Base-by-base conservation (phyloP, 1,284 basidiomycete species). In the Naganishia sp. region DNA sequence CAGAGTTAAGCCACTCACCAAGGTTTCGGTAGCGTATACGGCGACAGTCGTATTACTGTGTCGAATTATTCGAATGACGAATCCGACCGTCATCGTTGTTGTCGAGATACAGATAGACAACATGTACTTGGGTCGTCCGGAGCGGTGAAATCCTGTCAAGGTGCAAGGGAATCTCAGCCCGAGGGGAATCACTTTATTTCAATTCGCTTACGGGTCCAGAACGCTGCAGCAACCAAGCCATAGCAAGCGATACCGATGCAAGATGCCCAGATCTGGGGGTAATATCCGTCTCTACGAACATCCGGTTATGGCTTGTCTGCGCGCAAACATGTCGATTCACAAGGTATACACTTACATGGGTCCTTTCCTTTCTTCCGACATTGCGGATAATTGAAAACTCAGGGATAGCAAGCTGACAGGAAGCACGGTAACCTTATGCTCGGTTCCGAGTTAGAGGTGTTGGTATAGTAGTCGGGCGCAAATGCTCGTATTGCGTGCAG, bases 1-100 rank as follows among this genome's bases (percentile, higher is more conserved):
- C 13, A 35, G 28, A 7, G 28, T 18, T 15, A 10, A 32, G 52
- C 17, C 11, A 69, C 72, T 81, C 66, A 87, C 84, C 21, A 87
- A 73, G 67, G 86, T 85, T 71, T 85, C 83, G 0, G 78, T 78
- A 58, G 87, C 86, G 72, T 86, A 88, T 11, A 85, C 75, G 0
- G 79, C 81, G 65, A 72, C 39, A 35, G 65, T 70, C 25, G 58
- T 69, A 1, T 71, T 71, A 11, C 69, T 51, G 43, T 70, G 58
- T 79, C 82, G 43, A 75, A 80, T 66, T 83, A 82, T 15, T 81
- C 74, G 62, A 43, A 68, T 46, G 13, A 58, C 62, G 63, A 74
- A 75, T 2, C 74, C 74, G 82, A 67, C 82, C 70, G 15, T 69
- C 67, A 74, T 85, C 80, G 55, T 67, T 0, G 64, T 65, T 6